Base-by-base conservation (phyloP, 23 red algal genomes). In the Gracilariopsis chorda region DNA sequence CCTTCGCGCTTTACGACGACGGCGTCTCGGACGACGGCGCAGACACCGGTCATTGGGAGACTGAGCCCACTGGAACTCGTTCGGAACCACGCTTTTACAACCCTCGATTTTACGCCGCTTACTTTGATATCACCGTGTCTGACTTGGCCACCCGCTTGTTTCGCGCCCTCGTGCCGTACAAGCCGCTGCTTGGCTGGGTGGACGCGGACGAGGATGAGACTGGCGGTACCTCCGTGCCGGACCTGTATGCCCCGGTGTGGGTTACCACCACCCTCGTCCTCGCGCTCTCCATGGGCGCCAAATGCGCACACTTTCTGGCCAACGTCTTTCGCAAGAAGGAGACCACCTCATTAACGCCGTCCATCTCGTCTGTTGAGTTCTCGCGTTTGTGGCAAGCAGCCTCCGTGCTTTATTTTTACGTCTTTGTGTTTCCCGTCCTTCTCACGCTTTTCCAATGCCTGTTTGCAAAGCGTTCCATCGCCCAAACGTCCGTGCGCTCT, bases 181-280 rank as follows among this genome's bases (percentile, higher is more conserved):
- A 86, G 76, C 92, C 92, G n/a, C 46, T 94, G 21, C 65, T 88
- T 30, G 92, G 92, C 24, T 94, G 92, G 92, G 48, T 21, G 13
- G 84, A 82, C 36, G 53, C 19, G 37, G 92, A 94, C 39, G 92
- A 87, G 77, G 93, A 87, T 41, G 62, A 70, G n/a, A 36, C 44
- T 37, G 93, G 72, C 30, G 93, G 84, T 32, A 95, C 86, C 61
- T 71, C 52, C 45, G 79, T 88, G n/a, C 93, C 93, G 17, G 93
- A 95, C 30, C 77, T 95, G 46, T 95, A 95, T 61, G 93, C 65
- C 12, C 84, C 93, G 29, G 86, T 95, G 2, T 95, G 93, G 93
- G 81, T 95, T 33, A 91, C 93, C 2, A 95, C 93, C 34, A 95
- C 93, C 1, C 76, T 90, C 12, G 88, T 95, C 19, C 64, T 95